A percentile compares a stretch with the other conserved stretches of the same genome.
These are phyloP conservation scores for Symbiodinium natans DNA, from an alignment of 73 alveolate genomes.

Conservation along the genomic window DNA sequence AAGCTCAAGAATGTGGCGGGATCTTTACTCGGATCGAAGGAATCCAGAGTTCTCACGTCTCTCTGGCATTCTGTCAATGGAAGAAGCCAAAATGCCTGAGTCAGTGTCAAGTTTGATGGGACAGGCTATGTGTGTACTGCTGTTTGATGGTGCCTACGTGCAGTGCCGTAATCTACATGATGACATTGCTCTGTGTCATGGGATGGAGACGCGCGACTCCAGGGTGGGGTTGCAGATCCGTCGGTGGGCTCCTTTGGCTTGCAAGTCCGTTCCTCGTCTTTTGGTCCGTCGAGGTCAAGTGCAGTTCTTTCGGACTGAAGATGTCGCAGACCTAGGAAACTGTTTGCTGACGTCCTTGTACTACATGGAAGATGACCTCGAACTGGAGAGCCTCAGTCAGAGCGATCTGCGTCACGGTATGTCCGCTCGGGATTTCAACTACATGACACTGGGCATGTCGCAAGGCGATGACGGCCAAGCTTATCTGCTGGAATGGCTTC, in stretches of 20 bases:
- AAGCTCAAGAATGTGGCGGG: neutral
- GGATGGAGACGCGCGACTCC: neutral
- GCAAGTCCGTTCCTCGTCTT: neutral
- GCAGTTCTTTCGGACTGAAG: too few species aligned
- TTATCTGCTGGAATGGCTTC: neutral
- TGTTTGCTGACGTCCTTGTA: neutral
- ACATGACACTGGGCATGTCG: neutral
- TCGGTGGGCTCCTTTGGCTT: neutral
- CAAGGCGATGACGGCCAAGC: neutral
- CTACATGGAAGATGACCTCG: neutral
- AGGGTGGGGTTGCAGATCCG: neutral
- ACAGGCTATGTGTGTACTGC: neutral
- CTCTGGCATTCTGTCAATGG: neutral
- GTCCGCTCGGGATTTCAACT: neutral
- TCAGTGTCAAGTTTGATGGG: neutral
- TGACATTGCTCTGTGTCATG: neutral
- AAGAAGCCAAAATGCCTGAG: neutral
- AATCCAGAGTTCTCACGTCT: conserved; percentile 7
- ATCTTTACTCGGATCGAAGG: neutral
- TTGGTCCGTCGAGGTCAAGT: neutral
- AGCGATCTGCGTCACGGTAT: neutral
- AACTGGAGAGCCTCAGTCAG: neutral
- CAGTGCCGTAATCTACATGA: neutral
- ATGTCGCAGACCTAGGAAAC: neutral
- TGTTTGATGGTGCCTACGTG: conserved; percentile 22